Conservation (phyloP, 2,329 filamentous ascomycete genomes). For the Ceratocystis alfenasii region DNA sequence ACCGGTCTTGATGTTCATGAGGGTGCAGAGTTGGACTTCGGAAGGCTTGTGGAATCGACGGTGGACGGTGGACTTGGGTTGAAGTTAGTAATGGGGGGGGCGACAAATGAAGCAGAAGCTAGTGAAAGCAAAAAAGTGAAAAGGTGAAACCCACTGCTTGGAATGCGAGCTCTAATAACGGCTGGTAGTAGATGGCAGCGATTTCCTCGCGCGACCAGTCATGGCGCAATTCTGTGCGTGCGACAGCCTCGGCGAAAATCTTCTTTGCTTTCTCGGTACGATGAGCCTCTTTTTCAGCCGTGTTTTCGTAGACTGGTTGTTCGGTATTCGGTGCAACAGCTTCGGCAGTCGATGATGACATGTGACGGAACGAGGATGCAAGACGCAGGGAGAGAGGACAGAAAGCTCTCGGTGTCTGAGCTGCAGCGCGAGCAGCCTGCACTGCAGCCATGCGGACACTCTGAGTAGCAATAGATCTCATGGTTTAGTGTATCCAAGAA, state of each 20-base stretch:
- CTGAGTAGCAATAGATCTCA: constrained; percentile 1
- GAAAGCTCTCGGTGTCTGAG: background rate
- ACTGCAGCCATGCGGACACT: background rate
- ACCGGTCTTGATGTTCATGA: constrained; percentile 95
- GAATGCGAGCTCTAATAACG: constrained; percentile 65
- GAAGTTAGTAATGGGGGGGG: background rate
- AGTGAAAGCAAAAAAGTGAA: background rate
- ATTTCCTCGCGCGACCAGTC: constrained; percentile 78
- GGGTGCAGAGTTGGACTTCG: constrained; percentile 80
- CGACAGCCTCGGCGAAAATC: constrained; percentile 42
- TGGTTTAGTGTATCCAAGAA: background rate
- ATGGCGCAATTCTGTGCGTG: constrained; percentile 50
- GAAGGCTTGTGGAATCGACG: constrained; percentile 74
- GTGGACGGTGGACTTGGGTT: constrained; percentile 56
- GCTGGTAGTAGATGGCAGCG: constrained; percentile 66
- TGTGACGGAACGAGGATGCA: background rate
- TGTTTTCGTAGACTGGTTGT: constrained; percentile 2
- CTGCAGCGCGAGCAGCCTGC: background rate
- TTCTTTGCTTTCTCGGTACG: constrained; percentile 18
- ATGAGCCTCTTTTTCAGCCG: background rate
- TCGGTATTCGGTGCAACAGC: background rate
- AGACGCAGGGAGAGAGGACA: background rate
- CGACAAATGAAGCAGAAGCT: background rate
- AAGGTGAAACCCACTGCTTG: constrained; percentile 47
- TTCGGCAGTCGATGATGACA: constrained; percentile 10